These are phyloP conservation scores for Pseudogymnoascus sp. DNA, from an alignment of 2,329 filamentous ascomycete genomes.

Conservation along the genomic window DNA sequence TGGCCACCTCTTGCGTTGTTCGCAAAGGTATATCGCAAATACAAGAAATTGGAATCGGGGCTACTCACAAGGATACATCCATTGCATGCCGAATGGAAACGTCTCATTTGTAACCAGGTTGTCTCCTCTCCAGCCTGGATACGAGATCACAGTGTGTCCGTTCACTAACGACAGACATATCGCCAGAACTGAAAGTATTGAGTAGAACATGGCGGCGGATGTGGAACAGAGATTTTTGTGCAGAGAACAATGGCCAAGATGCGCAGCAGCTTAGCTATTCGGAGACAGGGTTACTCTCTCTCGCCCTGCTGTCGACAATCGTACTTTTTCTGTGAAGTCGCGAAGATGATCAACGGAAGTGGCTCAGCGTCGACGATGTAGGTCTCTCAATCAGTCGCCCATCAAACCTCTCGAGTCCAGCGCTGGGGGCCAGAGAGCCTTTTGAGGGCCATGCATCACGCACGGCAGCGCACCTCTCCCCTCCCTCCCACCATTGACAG, in stretches of 20 bases:
- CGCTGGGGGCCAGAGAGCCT: conserved; percentile 3
- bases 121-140: conserved; percentile 35
- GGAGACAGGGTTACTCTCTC: not conserved
- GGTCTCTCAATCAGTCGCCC: conserved; percentile 6
- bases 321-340: not conserved
- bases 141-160: conserved; percentile 35
- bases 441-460: conserved; percentile 4
- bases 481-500: conserved; percentile 2
- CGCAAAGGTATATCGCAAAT: not conserved
- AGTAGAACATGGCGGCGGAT: not conserved
- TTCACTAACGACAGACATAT: conserved; percentile 27
- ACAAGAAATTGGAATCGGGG: not conserved
- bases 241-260: not conserved
- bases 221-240: not conserved
- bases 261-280: conserved; percentile 7
- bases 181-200: not conserved
- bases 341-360: not conserved
- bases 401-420: conserved; percentile 2
- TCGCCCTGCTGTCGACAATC: not conserved
- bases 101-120: conserved; percentile 32
- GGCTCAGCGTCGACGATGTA: not conserved
- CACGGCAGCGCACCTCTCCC: not conserved
- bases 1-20: not conserved
- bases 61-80: conserved; percentile 33
- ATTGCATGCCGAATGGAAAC: conserved; percentile 32